These are phyloP conservation scores for Galeopsis tetrahit DNA, from an alignment of 257 asterid genomes.

Conservation along the genomic window DNA sequence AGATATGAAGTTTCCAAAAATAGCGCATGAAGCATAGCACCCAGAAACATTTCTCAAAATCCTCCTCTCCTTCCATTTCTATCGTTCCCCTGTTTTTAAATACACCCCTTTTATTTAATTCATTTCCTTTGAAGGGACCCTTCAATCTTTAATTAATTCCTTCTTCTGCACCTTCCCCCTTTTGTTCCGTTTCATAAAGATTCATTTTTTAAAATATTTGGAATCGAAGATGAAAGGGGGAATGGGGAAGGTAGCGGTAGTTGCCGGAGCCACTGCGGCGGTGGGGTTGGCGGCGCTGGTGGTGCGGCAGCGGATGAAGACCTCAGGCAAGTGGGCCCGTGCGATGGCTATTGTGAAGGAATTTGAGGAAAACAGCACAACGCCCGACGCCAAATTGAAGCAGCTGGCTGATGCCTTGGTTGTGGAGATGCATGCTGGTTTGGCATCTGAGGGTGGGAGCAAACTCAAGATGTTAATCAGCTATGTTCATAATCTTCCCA, in stretches of 20 bases:
- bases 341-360: conserved; percentile 58
- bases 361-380: conserved; percentile 57
- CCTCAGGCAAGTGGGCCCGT: conserved; percentile 55
- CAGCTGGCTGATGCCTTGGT: conserved; percentile 78
- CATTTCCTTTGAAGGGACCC: background rate
- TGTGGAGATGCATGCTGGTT: conserved; percentile 79
- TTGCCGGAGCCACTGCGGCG: conserved; percentile 63
- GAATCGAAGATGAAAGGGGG: conserved; percentile 44
- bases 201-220: background rate
- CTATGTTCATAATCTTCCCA: conserved; percentile 65
- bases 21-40: too few species aligned
- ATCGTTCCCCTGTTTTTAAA: background rate
- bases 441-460: conserved; percentile 76
- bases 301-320: conserved; percentile 52
- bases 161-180: conserved; percentile 3
- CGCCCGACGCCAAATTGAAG: conserved; percentile 49
- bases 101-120: background rate
- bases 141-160: background rate
- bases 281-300: conserved; percentile 53
- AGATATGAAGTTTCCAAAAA: too few species aligned
- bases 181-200: conserved; percentile 1
- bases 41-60: conserved; percentile 1
- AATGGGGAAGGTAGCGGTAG: conserved; percentile 54
- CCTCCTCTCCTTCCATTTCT: conserved; percentile 25
- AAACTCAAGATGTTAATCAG: conserved; percentile 73